Evolutionary conservation across 495 filamentous ascomycete genomes (phyloP).

Genomic region (Bryoglossum gracile): DNA sequence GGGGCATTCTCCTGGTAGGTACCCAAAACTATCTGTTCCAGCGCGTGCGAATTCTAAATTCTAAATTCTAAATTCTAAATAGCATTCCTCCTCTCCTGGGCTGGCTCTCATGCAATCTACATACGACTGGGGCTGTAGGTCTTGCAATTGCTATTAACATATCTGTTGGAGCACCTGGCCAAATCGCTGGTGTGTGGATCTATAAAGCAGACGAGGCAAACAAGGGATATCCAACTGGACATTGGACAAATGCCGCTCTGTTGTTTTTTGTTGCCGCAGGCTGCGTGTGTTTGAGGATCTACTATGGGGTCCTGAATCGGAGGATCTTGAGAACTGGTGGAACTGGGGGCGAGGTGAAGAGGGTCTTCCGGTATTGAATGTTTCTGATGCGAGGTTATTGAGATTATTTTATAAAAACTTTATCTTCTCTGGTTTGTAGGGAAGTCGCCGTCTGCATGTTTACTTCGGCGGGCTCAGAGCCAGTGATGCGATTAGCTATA

Average conservation of each 20-base stretch:
- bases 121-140: slow-evolving; percentile 54
- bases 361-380: slow-evolving; percentile 24
- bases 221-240: slow-evolving; percentile 60
- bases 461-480: too few relatives aligned
- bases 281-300: slow-evolving; percentile 30
- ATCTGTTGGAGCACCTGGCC: slow-evolving; percentile 56
- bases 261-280: slow-evolving; percentile 37
- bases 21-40: slow-evolving; percentile 4
- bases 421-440: too few relatives aligned
- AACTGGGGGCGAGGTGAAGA: slow-evolving; percentile 20
- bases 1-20: slow-evolving; percentile 40
- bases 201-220: slow-evolving; percentile 56
- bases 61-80: neutral
- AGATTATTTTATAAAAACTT: too few relatives aligned
- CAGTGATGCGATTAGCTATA: too few relatives aligned
- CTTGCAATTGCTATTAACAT: slow-evolving; percentile 65
- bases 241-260: slow-evolving; percentile 43
- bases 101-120: slow-evolving; percentile 62
- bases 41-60: too few relatives aligned
- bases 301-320: slow-evolving; percentile 36
- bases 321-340: slow-evolving; percentile 24
- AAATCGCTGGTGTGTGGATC: slow-evolving; percentile 68
- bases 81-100: slow-evolving; percentile 59
- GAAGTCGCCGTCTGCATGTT: too few relatives aligned
- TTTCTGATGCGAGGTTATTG: too few relatives aligned